Percentiles rank a stretch among this genome's conserved stretches.
phyloP scores from a whole-genome alignment of 768 basidiomycete genomes.

The Lentinula guzmanii region DNA sequence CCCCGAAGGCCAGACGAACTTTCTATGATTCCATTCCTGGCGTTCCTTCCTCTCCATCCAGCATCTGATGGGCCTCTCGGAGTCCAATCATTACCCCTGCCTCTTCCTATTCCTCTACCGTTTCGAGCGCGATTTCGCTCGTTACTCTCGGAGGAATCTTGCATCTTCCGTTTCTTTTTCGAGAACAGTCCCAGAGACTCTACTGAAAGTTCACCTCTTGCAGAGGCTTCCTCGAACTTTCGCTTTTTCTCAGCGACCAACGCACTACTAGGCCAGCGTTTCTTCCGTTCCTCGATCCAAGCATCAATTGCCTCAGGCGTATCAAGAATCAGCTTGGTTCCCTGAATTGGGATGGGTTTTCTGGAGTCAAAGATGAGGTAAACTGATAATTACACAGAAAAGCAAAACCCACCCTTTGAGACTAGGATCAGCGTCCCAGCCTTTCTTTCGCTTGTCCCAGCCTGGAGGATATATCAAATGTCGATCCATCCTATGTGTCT shows the following conservation, averaged over 20 bases:
- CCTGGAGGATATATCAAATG: conserved; percentile 77
- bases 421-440: conserved; percentile 82
- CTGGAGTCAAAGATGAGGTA: conserved; percentile 26
- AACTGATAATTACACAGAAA: conserved; percentile 3
- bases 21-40: conserved; percentile 6
- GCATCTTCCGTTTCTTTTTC: conserved; percentile 35
- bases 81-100: conserved; percentile 19
- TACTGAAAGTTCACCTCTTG: conserved; percentile 67
- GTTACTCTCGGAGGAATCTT: conserved; percentile 7
- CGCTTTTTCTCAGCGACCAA: conserved; percentile 77
- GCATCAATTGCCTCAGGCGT: conserved; percentile 75
- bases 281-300: conserved; percentile 88
- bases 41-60: conserved; percentile 22
- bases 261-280: conserved; percentile 70
- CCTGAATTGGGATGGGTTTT: conserved; percentile 69
- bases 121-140: conserved; percentile 10
- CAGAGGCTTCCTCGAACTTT: conserved; percentile 71
- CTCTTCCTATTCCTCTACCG: conserved; percentile 21
- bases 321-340: conserved; percentile 71
- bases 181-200: conserved; percentile 35
- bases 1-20: neutral
- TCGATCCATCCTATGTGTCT: conserved; percentile 86
- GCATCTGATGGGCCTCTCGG: conserved; percentile 25
- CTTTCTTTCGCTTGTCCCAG: conserved; percentile 55
- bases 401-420: conserved; percentile 57